Evolutionary conservation across 2,329 filamentous ascomycete species (phyloP), one percentile per base, ranked within the genome.

Genomic region (Ascosphaera apis): DNA sequence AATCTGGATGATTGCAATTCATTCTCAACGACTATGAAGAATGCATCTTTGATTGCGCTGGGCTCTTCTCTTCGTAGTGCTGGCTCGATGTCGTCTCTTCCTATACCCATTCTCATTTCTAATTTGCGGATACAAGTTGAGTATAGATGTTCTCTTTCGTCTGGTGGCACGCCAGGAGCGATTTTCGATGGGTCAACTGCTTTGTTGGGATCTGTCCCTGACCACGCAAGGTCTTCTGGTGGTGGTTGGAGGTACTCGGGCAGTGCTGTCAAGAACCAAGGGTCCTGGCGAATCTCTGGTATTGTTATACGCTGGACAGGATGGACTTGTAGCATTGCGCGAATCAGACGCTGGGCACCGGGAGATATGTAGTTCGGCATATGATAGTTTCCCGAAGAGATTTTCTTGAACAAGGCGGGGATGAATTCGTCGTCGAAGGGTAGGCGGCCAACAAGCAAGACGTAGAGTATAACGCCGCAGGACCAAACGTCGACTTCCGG

Each of bases 41-140:
- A 98, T 1, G 88, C 88, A 57, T 98, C 88, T 59, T 98, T 98
- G 63, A 98, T 93, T 8, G 88, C 84, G 39, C 84, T 95, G 9
- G 88, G 88, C 53, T 98, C 88, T 36, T 88, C 74, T 38, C 82
- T 83, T 48, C 78, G 76, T 42, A 98, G 62, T 15, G 88, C 86
- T 55, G 95, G 88, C 51, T 93, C 79, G 36, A 98, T 86, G 60
- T 98, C 88, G 41, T 77, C 77, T 53, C 81, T 86, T 25, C 78
- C 83, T 52, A 98, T 98, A 40, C 88, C 88, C 84, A 98, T 95
- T 1, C 83, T 93, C 59, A 86, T 88, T 48, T 86, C 88, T 36
- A 98, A 76, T 62, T 95, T 95, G 40, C 84, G 78, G 4, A 91
- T 86, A 3, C 95, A 86, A 44, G 82, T 76, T 40, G 88, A 74